Percentiles rank a stretch among this genome's conserved stretches.
Conservation (phyloP, 2,329 filamentous ascomycete genomes). For the Apiospora sp. region DNA sequence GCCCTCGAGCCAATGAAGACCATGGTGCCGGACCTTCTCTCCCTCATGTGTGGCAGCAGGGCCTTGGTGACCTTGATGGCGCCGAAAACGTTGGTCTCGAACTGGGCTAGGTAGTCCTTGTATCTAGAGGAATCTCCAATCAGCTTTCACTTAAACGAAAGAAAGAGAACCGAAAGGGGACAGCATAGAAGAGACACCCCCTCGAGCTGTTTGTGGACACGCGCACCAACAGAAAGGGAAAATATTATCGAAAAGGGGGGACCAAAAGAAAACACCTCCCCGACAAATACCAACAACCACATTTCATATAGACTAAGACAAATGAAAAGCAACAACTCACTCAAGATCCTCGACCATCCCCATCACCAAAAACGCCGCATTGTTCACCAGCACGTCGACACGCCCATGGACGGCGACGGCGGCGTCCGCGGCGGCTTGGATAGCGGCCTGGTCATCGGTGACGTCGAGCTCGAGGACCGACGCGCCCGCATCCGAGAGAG, state of each 20-base stretch:
- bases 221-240: too few species aligned
- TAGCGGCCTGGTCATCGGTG: too few species aligned
- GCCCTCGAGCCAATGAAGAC: slow-evolving; percentile 33
- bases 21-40: slow-evolving; percentile 29
- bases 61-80: slow-evolving; percentile 31
- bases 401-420: too few species aligned
- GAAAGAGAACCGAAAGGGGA: background rate
- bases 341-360: background rate
- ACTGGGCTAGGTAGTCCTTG: slow-evolving; percentile 28
- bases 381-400: too few species aligned
- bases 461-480: too few species aligned
- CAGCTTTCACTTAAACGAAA: background rate
- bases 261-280: background rate
- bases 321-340: background rate
- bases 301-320: background rate
- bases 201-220: background rate
- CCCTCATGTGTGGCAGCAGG: slow-evolving; percentile 30
- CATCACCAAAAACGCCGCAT: background rate
- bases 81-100: slow-evolving; percentile 33
- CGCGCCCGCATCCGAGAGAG: too few species aligned
- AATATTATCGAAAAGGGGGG: background rate
- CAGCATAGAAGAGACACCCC: background rate
- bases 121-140: background rate
- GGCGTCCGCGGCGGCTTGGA: too few species aligned
- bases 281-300: background rate